A percentile compares a stretch with the other conserved stretches of the same genome.
These are phyloP conservation scores for Hypseocharis bilobata DNA, from an alignment of 441 rosid species.

Conservation along the genomic window DNA sequence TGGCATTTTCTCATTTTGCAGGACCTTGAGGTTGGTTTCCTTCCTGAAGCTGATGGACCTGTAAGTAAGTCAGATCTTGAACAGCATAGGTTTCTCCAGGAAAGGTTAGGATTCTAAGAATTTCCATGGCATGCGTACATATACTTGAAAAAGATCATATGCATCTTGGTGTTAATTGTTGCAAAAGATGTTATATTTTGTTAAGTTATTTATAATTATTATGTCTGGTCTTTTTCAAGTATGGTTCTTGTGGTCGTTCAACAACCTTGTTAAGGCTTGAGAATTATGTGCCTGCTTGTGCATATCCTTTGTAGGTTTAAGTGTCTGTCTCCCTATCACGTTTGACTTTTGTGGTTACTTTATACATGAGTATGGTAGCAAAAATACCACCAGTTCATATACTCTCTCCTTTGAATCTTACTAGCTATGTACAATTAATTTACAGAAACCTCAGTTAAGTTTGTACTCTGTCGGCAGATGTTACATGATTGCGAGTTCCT, in stretches of 20 bases:
- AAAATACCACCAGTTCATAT: background rate
- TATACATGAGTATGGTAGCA: background rate
- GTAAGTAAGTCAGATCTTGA: constrained; percentile 27
- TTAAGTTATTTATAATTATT: background rate
- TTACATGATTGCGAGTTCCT: no score
- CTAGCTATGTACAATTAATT: background rate
- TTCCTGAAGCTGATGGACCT: constrained; percentile 24
- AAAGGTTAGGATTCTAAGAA: constrained; percentile 46
- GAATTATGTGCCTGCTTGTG: background rate
- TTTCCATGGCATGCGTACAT: background rate
- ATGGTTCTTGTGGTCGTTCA: background rate
- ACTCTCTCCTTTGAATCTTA: background rate
- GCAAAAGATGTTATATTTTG: background rate
- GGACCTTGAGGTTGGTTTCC: constrained; percentile 29
- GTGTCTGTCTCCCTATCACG: background rate
- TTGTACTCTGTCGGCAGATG: no score
- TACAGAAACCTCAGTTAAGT: background rate
- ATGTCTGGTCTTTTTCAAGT: background rate
- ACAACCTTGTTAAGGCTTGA: background rate
- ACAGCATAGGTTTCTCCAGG: constrained; percentile 33
- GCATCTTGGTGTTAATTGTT: background rate
- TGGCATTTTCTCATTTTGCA: constrained; percentile 18
- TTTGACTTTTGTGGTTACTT: background rate
- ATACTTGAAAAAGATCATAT: background rate
- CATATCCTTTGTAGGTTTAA: background rate